Evolutionary conservation across 2,329 filamentous ascomycete genomes (phyloP), one percentile per base, ranked within the genome.

Genomic region (Fusarium lyarnte): DNA sequence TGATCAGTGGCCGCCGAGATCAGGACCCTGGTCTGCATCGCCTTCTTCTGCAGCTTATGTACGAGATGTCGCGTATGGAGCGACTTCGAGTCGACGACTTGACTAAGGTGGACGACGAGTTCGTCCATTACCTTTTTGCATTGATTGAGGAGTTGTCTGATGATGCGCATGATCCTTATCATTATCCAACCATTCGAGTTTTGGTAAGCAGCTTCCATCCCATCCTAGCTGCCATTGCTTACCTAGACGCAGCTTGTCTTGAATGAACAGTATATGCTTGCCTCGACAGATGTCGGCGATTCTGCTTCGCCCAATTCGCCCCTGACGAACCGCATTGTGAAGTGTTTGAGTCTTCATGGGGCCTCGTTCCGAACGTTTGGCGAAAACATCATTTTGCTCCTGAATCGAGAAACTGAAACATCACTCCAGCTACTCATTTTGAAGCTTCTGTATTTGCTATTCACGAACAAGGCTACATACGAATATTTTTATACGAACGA

Each of bases 401-500:
- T 99, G 42, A 99, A 99, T 80, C 92, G 96, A 76, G 96, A 98
- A 85, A 94, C 93, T 14, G 95, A 98, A 81, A 97, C 96, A 2
- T 95, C 94, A 4, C 88, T 97, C 41, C 97, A 99, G 82, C 87
- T 99, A 31, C 88, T 99, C n/a, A 98, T 98, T 66, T 87, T 99
- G 45, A 99, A 99, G 82, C 89, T 98, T 8, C 86, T 99, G 33
- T 99, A 98, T 82, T 89, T 99, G 39, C 88, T 99, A 14, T 99
- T 99, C 82, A 97, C 95, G 8, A 98, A 94, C 14, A 90, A 90
- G 63, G 89, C 92, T 21, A 99, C 96, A 0, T 94, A 96, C 81
- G 96, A 99, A 83, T 99, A 98, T 82, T 99, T 99, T 79, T 99
- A 98, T 82, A 98, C 94, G 33, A 99, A 99, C 79, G 96, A 99